Percentiles rank a stretch among this genome's conserved stretches.
These are phyloP conservation scores for Penicillium riverlandense DNA, from an alignment of 495 filamentous ascomycete species.

Conservation along the genomic window DNA sequence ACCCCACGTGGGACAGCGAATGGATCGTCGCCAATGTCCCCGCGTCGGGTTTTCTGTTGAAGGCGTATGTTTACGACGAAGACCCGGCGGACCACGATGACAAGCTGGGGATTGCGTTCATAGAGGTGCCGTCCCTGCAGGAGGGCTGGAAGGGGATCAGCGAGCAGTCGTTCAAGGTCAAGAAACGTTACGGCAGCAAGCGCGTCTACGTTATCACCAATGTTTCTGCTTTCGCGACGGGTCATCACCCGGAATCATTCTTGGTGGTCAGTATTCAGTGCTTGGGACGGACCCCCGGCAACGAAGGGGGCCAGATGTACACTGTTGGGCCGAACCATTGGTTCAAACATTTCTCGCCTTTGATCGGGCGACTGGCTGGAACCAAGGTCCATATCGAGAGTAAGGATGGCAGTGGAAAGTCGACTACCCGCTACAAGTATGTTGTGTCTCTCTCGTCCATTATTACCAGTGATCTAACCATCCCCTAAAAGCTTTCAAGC, in stretches of 20 bases:
- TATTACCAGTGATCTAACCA: constrained; percentile 1
- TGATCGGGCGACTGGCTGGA: constrained; percentile 76
- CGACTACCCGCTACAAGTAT: constrained; percentile 62
- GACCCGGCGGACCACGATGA: constrained; percentile 84
- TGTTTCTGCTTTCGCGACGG: constrained; percentile 48
- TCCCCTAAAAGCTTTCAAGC: constrained; percentile 70
- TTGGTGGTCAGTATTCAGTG: constrained; percentile 65
- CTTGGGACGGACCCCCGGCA: constrained; percentile 63
- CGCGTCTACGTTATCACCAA: constrained; percentile 69
- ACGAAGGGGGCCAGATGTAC: constrained; percentile 69
- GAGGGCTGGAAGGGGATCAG: constrained; percentile 63
- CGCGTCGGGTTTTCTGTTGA: constrained; percentile 66
- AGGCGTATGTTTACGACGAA: constrained; percentile 80
- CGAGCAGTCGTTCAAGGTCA: constrained; percentile 60
- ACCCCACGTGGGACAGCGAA: constrained; percentile 74
- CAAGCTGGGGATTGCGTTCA: constrained; percentile 72
- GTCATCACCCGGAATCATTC: constrained; percentile 48
- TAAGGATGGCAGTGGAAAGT: constrained; percentile 41
- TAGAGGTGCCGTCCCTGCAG: constrained; percentile 49
- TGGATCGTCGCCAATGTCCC: constrained; percentile 89
- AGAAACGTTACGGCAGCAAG: constrained; percentile 79
- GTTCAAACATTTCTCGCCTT: constrained; percentile 79
- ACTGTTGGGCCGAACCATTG: constrained; percentile 70
- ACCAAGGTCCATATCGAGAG: constrained; percentile 56
- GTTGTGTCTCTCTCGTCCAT: constrained; percentile 12